Conservation (phyloP, 257 asterid genomes). For the Sherardia arvensis region DNA sequence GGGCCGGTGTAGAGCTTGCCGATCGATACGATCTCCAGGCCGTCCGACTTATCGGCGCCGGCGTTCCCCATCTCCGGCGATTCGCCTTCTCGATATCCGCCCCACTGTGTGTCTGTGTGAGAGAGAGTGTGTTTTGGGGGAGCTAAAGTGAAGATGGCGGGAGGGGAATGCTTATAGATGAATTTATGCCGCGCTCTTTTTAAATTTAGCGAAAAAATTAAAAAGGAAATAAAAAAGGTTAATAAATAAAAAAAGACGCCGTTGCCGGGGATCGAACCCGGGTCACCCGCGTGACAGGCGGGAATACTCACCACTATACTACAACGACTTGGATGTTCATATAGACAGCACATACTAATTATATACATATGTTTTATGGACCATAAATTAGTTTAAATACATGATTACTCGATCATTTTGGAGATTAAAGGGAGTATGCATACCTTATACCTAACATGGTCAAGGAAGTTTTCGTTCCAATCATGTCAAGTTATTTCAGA, state of each 20-base stretch:
- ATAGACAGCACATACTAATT: too few species aligned
- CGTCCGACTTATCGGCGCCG: slow-evolving; percentile 43
- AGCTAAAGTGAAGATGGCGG: slow-evolving; percentile 28
- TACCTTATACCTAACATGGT: too few species aligned
- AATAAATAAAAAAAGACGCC: neutral
- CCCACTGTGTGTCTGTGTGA: neutral
- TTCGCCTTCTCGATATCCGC: neutral
- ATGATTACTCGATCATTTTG: too few species aligned
- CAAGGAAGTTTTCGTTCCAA: too few species aligned
- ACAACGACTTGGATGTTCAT: slow-evolving; percentile 30
- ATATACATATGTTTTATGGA: too few species aligned
- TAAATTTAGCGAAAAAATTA: neutral
- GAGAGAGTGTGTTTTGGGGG: neutral
- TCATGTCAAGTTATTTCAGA: too few species aligned
- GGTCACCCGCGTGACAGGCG: slow-evolving; percentile 60
- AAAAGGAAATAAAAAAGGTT: too few species aligned
- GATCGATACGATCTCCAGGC: slow-evolving; percentile 58
- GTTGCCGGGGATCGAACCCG: slow-evolving; percentile 49
- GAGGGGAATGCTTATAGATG: neutral
- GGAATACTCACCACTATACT: slow-evolving; percentile 57
- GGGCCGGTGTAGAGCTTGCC: slow-evolving; percentile 65
- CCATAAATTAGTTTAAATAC: too few species aligned
- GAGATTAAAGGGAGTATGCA: too few species aligned
- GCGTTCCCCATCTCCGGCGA: slow-evolving; percentile 39
- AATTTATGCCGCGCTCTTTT: neutral